Evolutionary conservation across 1,284 basidiomycete genomes (phyloP).

Genomic region (Somion occarium): DNA sequence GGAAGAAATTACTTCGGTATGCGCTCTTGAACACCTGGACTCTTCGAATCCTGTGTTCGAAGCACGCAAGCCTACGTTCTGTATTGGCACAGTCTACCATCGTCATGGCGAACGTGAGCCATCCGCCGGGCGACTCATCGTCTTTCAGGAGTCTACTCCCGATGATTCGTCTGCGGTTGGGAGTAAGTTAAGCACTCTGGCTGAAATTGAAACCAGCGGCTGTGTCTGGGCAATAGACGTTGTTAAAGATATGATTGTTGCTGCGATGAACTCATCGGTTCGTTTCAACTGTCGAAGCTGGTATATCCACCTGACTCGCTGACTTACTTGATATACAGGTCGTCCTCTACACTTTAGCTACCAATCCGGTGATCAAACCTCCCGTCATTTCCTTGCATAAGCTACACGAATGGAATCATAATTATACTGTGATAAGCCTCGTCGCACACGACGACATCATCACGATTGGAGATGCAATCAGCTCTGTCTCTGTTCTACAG

Average conservation of each 20-base stretch:
- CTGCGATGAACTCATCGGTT: conserved; percentile 73
- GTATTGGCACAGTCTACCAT: conserved; percentile 55
- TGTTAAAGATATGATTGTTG: conserved; percentile 50
- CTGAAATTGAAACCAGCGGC: conserved; percentile 39
- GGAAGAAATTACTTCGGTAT: conserved; percentile 59
- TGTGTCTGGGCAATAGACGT: conserved; percentile 57
- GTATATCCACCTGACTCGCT: background rate
- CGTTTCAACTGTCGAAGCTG: conserved; percentile 22
- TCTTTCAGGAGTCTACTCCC: conserved; percentile 39
- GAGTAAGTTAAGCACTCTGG: conserved; percentile 27
- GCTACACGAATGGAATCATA: conserved; percentile 64
- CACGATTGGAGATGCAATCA: conserved; percentile 76
- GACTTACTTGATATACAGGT: conserved; percentile 30
- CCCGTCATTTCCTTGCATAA: conserved; percentile 7
- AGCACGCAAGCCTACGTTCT: conserved; percentile 35
- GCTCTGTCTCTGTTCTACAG: conserved; percentile 73
- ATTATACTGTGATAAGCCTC: conserved; percentile 71
- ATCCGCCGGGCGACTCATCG: conserved; percentile 49
- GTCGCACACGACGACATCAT: conserved; percentile 46
- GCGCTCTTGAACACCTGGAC: conserved; percentile 31
- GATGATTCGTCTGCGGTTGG: conserved; percentile 19
- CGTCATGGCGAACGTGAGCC: conserved; percentile 53
- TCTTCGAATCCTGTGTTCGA: conserved; percentile 22
- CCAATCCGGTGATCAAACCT: background rate
- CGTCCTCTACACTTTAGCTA: conserved; percentile 32